Conservation (phyloP, 2,329 filamentous ascomycete species). For the Tolypocladium paradoxum region DNA sequence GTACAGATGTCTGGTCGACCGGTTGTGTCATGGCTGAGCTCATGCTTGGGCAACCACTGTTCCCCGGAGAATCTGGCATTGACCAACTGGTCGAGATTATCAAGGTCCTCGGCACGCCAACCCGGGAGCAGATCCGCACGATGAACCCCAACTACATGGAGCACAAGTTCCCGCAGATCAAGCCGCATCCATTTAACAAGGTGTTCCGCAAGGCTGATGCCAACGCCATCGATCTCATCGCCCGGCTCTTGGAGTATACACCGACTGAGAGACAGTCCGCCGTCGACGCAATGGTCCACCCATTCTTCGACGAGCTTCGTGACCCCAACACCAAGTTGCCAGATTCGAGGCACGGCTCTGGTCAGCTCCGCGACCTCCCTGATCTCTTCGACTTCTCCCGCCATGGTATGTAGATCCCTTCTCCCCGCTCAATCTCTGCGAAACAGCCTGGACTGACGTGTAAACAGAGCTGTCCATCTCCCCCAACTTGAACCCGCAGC, state of each 20-base stretch:
- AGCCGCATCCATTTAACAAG: constrained; percentile 98
- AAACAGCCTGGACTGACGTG: constrained; percentile 1
- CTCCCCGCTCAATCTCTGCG: background rate
- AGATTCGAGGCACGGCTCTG: constrained; percentile 83
- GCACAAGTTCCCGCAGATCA: constrained; percentile 99
- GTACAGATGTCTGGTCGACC: constrained; percentile 93
- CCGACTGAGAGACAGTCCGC: constrained; percentile 90
- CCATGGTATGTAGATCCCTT: constrained; percentile 59
- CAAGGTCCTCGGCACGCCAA: constrained; percentile 94
- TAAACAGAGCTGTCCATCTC: constrained; percentile 85
- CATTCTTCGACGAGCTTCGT: constrained; percentile 95
- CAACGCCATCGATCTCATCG: constrained; percentile 91
- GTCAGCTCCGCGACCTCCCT: constrained; percentile 70
- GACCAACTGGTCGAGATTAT: constrained; percentile 99
- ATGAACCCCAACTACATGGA: constrained; percentile 99
- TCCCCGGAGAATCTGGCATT: constrained; percentile 96
- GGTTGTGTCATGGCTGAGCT: constrained; percentile 98
- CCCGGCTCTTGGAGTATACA: constrained; percentile 88
- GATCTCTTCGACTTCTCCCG: constrained; percentile 85
- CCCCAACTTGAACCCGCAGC: constrained; percentile 72
- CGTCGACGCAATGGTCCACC: constrained; percentile 94
- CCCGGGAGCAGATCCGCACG: constrained; percentile 93
- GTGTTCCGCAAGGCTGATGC: constrained; percentile 94
- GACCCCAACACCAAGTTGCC: constrained; percentile 85
- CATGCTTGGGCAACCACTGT: constrained; percentile 95